Evolutionary conservation across 2,329 filamentous ascomycete species (phyloP).

Genomic region (Colletotrichum sp.): DNA sequence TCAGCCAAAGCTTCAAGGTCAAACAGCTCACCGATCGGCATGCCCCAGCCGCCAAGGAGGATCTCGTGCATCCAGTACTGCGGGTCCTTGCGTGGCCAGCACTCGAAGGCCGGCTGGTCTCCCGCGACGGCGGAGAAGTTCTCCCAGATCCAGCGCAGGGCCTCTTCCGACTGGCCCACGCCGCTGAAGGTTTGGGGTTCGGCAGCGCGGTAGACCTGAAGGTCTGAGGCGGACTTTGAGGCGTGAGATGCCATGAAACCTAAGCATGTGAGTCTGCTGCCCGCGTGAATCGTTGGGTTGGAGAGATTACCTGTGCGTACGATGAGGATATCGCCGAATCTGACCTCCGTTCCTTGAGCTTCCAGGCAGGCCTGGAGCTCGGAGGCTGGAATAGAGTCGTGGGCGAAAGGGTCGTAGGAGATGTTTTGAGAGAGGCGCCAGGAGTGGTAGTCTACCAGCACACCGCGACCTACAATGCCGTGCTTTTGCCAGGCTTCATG

Average conservation of each 20-base stretch:
- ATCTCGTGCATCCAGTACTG: constrained; percentile 44
- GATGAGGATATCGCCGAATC: constrained; percentile 61
- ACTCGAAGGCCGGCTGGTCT: constrained; percentile 59
- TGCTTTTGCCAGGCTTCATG: constrained; percentile 19
- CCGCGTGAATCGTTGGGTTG: not conserved
- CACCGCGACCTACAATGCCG: constrained; percentile 54
- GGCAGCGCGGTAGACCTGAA: not conserved
- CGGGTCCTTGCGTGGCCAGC: constrained; percentile 43
- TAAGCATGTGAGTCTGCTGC: not conserved
- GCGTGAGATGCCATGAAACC: constrained; percentile 21
- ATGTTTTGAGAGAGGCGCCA: constrained; percentile 43
- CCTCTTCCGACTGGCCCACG: constrained; percentile 51
- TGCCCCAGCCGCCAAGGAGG: constrained; percentile 45
- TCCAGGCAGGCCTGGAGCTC: constrained; percentile 20
- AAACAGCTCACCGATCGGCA: constrained; percentile 47
- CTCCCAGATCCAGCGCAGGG: constrained; percentile 64
- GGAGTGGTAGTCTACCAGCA: constrained; percentile 57
- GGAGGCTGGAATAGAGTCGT: constrained; percentile 16
- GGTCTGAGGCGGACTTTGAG: not conserved
- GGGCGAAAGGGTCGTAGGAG: constrained; percentile 20
- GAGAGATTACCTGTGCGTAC: constrained; percentile 46
- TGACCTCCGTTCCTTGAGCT: constrained; percentile 23
- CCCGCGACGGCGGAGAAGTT: constrained; percentile 62
- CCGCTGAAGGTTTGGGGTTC: constrained; percentile 34
- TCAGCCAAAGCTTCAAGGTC: constrained; percentile 41